These are phyloP conservation scores for Xylariaceae sp. DNA, from an alignment of 2,329 filamentous ascomycete genomes.

Conservation along the genomic window DNA sequence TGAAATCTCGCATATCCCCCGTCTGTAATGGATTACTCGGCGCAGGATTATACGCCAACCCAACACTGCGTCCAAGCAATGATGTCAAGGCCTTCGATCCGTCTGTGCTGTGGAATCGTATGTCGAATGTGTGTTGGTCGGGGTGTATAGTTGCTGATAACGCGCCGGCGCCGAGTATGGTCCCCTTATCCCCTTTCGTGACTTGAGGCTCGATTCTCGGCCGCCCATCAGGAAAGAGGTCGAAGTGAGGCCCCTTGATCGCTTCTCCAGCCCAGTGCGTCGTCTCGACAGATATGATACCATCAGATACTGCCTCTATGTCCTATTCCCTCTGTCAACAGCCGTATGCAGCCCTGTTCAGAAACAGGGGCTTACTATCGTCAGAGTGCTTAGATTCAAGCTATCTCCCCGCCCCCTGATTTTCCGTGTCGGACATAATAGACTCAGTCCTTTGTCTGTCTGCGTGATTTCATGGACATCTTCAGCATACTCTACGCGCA, in stretches of 20 bases:
- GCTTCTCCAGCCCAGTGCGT: constrained; percentile 63
- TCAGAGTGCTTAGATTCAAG: constrained; percentile 61
- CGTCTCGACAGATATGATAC: constrained; percentile 64
- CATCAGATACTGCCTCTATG: constrained; percentile 61
- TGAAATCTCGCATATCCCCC: constrained; percentile 57
- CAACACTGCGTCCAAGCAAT: constrained; percentile 60
- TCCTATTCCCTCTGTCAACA: constrained; percentile 46
- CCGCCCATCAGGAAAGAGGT: constrained; percentile 60
- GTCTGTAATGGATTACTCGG: constrained; percentile 59
- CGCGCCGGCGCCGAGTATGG: constrained; percentile 56
- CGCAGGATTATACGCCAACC: constrained; percentile 61
- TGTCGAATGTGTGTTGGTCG: constrained; percentile 58
- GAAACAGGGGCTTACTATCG: constrained; percentile 47
- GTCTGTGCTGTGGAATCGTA: constrained; percentile 59
- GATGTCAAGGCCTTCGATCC: constrained; percentile 59
- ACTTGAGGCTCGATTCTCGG: constrained; percentile 50
- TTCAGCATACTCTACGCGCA: constrained; percentile 69
- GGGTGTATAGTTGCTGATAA: constrained; percentile 58
- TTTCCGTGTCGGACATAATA: constrained; percentile 64
- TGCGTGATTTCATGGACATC: constrained; percentile 62
- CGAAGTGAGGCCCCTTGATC: constrained; percentile 60
- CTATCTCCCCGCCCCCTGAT: constrained; percentile 61
- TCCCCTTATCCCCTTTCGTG: constrained; percentile 49
- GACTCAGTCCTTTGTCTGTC: constrained; percentile 55
- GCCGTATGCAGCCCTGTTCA: not conserved